Conservation (phyloP, 1,284 basidiomycete genomes). For the Caloboletus inedulis region DNA sequence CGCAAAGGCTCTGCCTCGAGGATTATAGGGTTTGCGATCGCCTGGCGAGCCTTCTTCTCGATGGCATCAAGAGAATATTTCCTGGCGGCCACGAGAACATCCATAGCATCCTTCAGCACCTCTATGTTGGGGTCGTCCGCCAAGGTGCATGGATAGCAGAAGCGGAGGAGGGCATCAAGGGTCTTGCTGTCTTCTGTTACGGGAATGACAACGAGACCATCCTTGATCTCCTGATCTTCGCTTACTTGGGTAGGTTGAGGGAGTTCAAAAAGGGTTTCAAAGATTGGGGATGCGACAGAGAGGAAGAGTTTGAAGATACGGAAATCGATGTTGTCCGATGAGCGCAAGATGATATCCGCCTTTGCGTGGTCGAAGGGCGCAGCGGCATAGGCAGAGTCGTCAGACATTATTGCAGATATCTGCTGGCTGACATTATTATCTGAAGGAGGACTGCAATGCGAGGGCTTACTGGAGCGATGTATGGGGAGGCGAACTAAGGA, state of each 20-base stretch:
- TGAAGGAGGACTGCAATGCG: not conserved
- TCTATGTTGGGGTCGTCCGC: conserved; percentile 18
- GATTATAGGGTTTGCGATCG: conserved; percentile 10
- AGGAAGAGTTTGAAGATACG: conserved; percentile 16
- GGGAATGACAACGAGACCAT: conserved; percentile 9
- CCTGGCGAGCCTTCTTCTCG: conserved; percentile 17
- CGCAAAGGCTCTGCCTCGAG: conserved; percentile 16
- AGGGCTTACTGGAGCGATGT: not conserved
- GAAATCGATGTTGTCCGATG: conserved; percentile 9
- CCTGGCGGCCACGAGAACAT: conserved; percentile 18
- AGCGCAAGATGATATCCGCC: conserved; percentile 12
- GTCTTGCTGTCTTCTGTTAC: conserved; percentile 15
- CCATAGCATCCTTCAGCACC: not conserved
- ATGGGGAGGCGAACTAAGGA: not conserved
- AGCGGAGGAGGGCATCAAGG: conserved; percentile 20
- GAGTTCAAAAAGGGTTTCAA: conserved; percentile 9
- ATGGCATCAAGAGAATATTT: conserved; percentile 18
- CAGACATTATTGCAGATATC: not conserved
- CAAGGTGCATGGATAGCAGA: conserved; percentile 22
- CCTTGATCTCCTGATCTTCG: conserved; percentile 3
- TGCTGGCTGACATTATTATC: not conserved
- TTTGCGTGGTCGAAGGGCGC: conserved; percentile 14
- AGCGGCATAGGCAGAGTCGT: not conserved
- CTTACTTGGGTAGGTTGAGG: conserved; percentile 11
- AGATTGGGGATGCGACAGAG: conserved; percentile 16